Evolutionary conservation across 2,329 filamentous ascomycete genomes (phyloP).

Genomic region (Atkinsonella texensis): DNA sequence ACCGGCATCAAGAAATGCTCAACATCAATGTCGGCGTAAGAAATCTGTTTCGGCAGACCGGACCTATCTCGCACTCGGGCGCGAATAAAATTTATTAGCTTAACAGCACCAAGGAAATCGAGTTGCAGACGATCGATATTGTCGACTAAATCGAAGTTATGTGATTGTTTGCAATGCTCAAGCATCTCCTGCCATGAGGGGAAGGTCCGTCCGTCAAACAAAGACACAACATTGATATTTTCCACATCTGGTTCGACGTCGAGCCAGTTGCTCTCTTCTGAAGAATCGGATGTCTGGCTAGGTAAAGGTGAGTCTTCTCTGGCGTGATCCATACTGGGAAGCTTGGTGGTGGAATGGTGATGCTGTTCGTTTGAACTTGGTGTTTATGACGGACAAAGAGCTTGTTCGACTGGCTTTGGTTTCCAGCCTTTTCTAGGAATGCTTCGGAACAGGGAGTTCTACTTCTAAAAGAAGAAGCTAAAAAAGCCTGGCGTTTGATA

Average conservation of each 20-base stretch:
- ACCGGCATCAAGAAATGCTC: conserved; percentile 76
- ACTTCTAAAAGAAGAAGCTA: too few species aligned
- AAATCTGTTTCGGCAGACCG: conserved; percentile 44
- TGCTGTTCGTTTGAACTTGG: not conserved
- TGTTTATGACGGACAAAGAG: not conserved
- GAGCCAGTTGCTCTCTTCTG: conserved; percentile 37
- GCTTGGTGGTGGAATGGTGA: not conserved
- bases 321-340: not conserved
- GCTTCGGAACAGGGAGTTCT: not conserved
- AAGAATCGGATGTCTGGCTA: conserved; percentile 16
- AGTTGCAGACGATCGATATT: conserved; percentile 45
- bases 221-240: conserved; percentile 48
- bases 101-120: conserved; percentile 63
- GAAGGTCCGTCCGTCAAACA: conserved; percentile 57
- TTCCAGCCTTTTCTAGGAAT: too few species aligned
- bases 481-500: too few species aligned
- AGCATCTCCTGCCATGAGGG: conserved; percentile 54
- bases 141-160: conserved; percentile 54
- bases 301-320: conserved; percentile 7
- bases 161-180: conserved; percentile 51
- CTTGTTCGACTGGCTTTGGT: too few species aligned
- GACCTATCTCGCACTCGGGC: conserved; percentile 31
- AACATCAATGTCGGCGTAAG: conserved; percentile 52
- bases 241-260: conserved; percentile 52
- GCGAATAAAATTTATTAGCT: conserved; percentile 60